These are phyloP conservation scores for Rhamnella rubrinervis DNA, from an alignment of 331 rosid genomes.

Conservation along the genomic window DNA sequence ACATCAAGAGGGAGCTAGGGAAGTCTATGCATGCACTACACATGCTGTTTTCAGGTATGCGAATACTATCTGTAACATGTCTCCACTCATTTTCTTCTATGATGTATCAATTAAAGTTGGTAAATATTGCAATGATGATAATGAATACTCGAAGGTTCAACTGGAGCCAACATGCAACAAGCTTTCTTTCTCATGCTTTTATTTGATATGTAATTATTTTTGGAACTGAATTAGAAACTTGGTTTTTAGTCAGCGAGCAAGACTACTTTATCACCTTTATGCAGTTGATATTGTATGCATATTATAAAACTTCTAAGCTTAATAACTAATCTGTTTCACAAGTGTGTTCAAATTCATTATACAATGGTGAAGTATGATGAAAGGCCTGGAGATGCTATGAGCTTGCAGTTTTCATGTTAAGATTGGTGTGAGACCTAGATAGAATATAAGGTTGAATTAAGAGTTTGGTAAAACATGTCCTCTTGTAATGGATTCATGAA, in stretches of 20 bases:
- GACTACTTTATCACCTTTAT: too few species aligned
- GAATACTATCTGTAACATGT: conserved; percentile 4
- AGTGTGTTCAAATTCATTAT: too few species aligned
- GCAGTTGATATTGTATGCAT: too few species aligned
- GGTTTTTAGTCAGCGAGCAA: too few species aligned
- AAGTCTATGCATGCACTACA: conserved; percentile 92
- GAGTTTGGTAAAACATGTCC: not conserved
- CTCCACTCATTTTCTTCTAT: conserved; percentile 1
- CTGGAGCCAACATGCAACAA: not conserved
- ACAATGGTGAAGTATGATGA: not conserved
- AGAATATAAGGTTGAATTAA: not conserved
- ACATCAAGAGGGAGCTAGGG: conserved; percentile 97
- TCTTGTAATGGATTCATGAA: not conserved
- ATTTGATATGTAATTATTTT: not conserved
- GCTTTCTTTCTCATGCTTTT: not conserved
- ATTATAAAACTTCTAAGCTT: too few species aligned
- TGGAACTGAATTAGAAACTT: too few species aligned
- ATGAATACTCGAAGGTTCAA: not conserved
- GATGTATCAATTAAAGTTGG: not conserved
- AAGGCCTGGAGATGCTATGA: not conserved
- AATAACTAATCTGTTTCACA: too few species aligned
- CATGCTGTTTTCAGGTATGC: conserved; percentile 94
- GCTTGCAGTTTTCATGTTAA: not conserved
- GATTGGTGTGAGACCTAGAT: not conserved
- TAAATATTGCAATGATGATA: not conserved